Evolutionary conservation across 2,329 filamentous ascomycete genomes (phyloP), one percentile per base, ranked within the genome.

Genomic region (Alternaria rosae): DNA sequence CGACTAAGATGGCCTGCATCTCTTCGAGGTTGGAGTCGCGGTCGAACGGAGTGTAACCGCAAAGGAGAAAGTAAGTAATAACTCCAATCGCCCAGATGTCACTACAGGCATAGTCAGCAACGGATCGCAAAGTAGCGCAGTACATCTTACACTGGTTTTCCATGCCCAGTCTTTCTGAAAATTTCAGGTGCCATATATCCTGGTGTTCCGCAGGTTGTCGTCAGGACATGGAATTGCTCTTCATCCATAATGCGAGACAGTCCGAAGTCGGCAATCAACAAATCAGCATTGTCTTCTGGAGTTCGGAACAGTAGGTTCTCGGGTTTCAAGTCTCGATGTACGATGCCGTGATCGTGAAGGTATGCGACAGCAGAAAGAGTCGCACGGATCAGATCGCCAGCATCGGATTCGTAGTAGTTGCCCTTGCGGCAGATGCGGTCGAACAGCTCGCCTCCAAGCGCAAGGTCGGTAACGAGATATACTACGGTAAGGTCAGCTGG

Each of bases 171-270:
- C 85, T 99, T 99, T 81, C 97, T 97, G 83, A 99, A 99, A 74
- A 99, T 99, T 80, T 99, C 95, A 21, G 95, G 95, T 3, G 95
- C 95, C 95, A 99, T 99, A 82, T 99, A 99, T 51, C 95, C 95
- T 4, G 95, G 95, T 1, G 95, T 99, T 62, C 95, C 95, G 78
- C 95, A 99, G 1, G 95, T 99, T 0, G 95, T 99, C 11, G 95
- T 99, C 65, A 99, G 84, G 28, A 98, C 94, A 78, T 98, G 95
- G 80, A 98, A 98, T 78, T 97, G 92, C 81, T 97, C 93, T 81
- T 98, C 95, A 76, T 99, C 95, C 94, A 99, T 98, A 81, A 99
- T 97, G 61, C 95, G 89, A 25, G 91, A 95, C 52, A 99, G 85
- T 10, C 95, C 95, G 80, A 99, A 99, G 79, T 99, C 95, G 65